A percentile compares a stretch with the other conserved stretches of the same genome.
phyloP scores from a whole-genome alignment of 208 protist genomes.

The Naegleria gruberi region DNA sequence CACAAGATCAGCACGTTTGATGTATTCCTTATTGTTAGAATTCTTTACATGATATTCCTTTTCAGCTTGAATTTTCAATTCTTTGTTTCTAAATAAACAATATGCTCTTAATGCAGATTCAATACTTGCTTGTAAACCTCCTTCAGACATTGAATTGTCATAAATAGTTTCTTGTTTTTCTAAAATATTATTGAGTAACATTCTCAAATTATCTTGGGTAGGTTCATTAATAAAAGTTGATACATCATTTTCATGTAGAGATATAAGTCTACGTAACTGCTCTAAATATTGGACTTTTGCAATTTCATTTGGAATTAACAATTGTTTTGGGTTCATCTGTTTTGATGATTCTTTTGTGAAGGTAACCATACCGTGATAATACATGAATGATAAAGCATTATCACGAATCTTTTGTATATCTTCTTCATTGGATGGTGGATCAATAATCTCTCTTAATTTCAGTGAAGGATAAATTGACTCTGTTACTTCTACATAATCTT shows the following conservation, averaged over 20 bases:
- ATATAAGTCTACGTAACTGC: not conserved
- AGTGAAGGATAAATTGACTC: not conserved
- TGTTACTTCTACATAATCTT: not conserved
- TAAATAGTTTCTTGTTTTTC: not conserved
- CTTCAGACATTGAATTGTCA: not conserved
- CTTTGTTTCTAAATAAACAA: not conserved
- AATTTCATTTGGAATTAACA: not conserved
- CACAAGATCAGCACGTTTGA: not conserved
- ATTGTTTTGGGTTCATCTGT: not conserved
- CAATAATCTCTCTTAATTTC: not conserved
- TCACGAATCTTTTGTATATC: not conserved
- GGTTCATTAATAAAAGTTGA: not conserved
- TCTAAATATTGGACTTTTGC: not conserved
- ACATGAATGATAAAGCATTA: not conserved
- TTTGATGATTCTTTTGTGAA: not conserved
- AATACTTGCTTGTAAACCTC: not conserved
- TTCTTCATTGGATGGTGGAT: not conserved
- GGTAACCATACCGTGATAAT: not conserved
- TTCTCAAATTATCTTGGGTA: not conserved
- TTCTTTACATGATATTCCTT: not conserved
- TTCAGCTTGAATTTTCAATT: too few species aligned
- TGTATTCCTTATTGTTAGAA: not conserved
- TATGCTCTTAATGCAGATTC: not conserved
- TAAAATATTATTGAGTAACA: not conserved
- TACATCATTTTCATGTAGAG: not conserved